Percentiles rank a stretch among this genome's conserved stretches.
Evolutionary conservation across 306 rosid genomes (phyloP).

Genomic region (Prunus persica): Prunus_persica_NCBIv2 NC_034013.1:17644001-17644500

Average conservation of each 20-base stretch:
- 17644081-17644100: slow-evolving; percentile 62
- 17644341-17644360: not conserved
- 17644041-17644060: slow-evolving; percentile 87
- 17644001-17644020: slow-evolving; percentile 82
- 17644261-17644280: not conserved
- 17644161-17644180: slow-evolving; percentile 24
- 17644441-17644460: not conserved
- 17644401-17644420: not conserved
- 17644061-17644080: slow-evolving; percentile 78
- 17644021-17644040: slow-evolving; percentile 78
- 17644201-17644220: not conserved
- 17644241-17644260: too few relatives aligned
- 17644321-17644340: not conserved
- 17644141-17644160: slow-evolving; percentile 91
- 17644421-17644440: not conserved
- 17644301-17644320: not conserved
- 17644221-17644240: not conserved
- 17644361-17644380: not conserved
- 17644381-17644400: not conserved
- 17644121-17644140: slow-evolving; percentile 69
- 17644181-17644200: not conserved
- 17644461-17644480: not conserved
- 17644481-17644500: not conserved
- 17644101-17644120: slow-evolving; percentile 88
- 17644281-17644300: not conserved